phyloP scores from a whole-genome alignment of 1,284 basidiomycete genomes.

The Flammula alnicola region DNA sequence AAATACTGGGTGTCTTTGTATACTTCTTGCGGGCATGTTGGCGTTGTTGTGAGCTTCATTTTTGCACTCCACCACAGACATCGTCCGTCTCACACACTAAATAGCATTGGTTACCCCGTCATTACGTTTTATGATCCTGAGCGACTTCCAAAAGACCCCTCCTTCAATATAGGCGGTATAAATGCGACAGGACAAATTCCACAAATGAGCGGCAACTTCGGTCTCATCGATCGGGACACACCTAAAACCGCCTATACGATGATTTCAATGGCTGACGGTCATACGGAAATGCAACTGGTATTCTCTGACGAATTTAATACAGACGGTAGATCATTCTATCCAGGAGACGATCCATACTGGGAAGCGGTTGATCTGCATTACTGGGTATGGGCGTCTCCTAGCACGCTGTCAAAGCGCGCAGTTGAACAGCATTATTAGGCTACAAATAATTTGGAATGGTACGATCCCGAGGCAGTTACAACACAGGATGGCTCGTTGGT shows the following conservation, averaged over 20 bases:
- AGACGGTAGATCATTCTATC: constrained; percentile 72
- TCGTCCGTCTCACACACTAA: neutral
- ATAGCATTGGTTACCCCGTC: constrained; percentile 59
- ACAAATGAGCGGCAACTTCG: constrained; percentile 52
- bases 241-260: constrained; percentile 56
- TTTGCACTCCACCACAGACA: neutral
- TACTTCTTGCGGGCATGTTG: constrained; percentile 54
- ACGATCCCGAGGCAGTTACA: constrained; percentile 78
- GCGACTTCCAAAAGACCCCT: constrained; percentile 43
- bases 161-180: constrained; percentile 71
- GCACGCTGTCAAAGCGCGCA: neutral
- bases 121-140: constrained; percentile 49
- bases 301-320: constrained; percentile 83
- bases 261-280: constrained; percentile 51
- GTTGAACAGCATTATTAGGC: constrained; percentile 27
- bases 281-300: constrained; percentile 45
- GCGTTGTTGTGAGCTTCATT: constrained; percentile 51
- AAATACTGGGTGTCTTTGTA: constrained; percentile 65
- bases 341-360: constrained; percentile 67
- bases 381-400: constrained; percentile 49
- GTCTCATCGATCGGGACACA: constrained; percentile 69
- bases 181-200: constrained; percentile 60
- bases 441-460: constrained; percentile 66
- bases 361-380: constrained; percentile 77
- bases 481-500: constrained; percentile 81